A percentile compares a stretch with the other conserved stretches of the same genome.
Evolutionary conservation across 1,139 yeast genomes (phyloP).

Genomic region (Geotrichum histeridarum): DNA sequence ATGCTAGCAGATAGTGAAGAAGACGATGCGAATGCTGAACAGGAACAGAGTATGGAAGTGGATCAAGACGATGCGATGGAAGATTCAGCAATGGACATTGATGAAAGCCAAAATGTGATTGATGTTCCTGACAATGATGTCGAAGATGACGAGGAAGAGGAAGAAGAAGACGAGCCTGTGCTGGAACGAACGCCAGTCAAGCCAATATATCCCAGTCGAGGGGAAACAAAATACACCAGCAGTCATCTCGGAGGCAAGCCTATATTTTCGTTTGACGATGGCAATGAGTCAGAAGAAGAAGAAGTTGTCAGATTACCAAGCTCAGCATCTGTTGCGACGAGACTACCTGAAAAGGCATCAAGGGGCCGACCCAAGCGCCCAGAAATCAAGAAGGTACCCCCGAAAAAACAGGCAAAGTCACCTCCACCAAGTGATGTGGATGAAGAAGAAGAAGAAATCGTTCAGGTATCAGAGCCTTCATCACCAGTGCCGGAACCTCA

Average conservation of each 20-base stretch:
- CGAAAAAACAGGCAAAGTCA: background rate
- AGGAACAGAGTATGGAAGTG: conserved; percentile 11
- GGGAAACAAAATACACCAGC: background rate
- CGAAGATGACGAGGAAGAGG: conserved; percentile 19
- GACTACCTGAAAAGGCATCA: conserved; percentile 2
- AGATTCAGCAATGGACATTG: conserved; percentile 10
- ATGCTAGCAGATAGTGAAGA: conserved; percentile 16
- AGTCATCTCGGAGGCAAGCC: background rate
- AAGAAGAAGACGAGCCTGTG: conserved; percentile 17
- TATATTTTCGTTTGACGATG: conserved; percentile 6
- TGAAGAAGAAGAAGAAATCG: conserved; percentile 1
- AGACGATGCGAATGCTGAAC: conserved; percentile 18
- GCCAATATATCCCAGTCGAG: background rate
- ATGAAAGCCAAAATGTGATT: conserved; percentile 5
- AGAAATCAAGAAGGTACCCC: background rate
- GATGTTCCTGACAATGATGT: conserved; percentile 21
- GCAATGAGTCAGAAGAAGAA: background rate
- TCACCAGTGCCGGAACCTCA: no score
- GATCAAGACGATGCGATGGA: conserved; percentile 16
- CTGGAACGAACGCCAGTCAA: background rate
- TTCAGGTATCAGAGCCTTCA: background rate
- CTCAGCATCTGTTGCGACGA: background rate
- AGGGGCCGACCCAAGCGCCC: background rate
- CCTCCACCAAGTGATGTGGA: background rate
- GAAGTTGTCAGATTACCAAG: background rate